Evolutionary conservation across 2,329 filamentous ascomycete species (phyloP).

Genomic region (Fusarium siculi): DNA sequence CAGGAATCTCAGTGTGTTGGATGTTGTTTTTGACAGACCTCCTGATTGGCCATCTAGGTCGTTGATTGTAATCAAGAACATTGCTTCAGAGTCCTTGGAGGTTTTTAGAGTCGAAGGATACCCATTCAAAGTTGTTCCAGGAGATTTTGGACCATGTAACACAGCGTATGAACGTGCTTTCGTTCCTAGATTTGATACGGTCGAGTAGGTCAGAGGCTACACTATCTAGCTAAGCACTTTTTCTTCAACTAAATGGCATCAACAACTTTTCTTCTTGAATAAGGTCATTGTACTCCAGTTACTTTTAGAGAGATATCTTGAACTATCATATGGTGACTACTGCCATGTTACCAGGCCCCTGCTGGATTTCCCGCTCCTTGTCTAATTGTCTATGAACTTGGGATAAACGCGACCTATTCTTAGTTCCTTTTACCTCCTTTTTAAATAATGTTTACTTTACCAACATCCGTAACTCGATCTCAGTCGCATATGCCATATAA

Average conservation of each 20-base stretch:
- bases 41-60: neutral
- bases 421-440: neutral
- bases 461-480: neutral
- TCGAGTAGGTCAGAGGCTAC: neutral
- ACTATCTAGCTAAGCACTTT: neutral
- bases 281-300: neutral
- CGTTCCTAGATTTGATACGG: neutral
- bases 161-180: neutral
- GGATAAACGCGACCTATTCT: too few species aligned
- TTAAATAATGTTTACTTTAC: neutral
- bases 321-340: too few species aligned
- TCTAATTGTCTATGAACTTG: neutral
- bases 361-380: neutral
- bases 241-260: neutral
- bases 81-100: constrained; percentile 1
- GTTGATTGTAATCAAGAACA: constrained; percentile 7
- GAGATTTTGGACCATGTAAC: neutral
- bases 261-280: neutral
- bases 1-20: neutral
- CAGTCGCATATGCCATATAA: neutral
- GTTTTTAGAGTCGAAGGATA: constrained; percentile 9
- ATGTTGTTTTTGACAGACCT: constrained; percentile 1
- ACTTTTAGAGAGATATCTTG: neutral
- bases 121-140: neutral
- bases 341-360: neutral